Percentiles rank a stretch among this genome's conserved stretches.
phyloP scores from a whole-genome alignment of 768 basidiomycete species.

The Kondoa malvinella region DNA sequence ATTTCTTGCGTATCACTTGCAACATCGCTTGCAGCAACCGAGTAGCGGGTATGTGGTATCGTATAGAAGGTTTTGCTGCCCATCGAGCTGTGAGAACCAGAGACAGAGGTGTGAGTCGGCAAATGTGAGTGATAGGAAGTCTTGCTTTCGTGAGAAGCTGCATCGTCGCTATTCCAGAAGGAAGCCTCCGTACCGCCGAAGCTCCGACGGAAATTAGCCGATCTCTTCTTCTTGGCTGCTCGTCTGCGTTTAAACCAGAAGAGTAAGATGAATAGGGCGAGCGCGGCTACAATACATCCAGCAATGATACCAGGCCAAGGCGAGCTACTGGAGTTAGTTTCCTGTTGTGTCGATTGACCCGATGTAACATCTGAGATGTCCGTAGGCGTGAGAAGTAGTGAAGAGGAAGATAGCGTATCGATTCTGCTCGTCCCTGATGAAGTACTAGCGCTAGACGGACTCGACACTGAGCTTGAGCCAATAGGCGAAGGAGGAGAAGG shows the following conservation, averaged over 20 bases:
- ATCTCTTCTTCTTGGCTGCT: neutral
- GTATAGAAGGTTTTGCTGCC: neutral
- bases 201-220: neutral
- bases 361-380: neutral
- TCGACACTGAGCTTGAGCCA: neutral
- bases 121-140: neutral
- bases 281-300: neutral
- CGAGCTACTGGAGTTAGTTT: neutral
- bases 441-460: neutral
- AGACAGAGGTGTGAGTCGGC: neutral
- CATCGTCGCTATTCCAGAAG: neutral
- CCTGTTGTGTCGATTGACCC: neutral
- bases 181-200: neutral
- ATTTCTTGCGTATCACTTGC: neutral
- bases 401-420: neutral
- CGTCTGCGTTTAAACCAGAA: neutral
- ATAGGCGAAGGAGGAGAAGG: neutral
- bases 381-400: neutral
- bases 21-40: neutral
- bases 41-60: neutral
- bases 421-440: neutral
- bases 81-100: neutral
- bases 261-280: neutral
- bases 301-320: neutral
- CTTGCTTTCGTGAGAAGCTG: neutral